A percentile compares a stretch with the other conserved stretches of the same genome.
phyloP scores from a whole-genome alignment of 257 asterid genomes.

The Cynanchum wilfordii region DNA sequence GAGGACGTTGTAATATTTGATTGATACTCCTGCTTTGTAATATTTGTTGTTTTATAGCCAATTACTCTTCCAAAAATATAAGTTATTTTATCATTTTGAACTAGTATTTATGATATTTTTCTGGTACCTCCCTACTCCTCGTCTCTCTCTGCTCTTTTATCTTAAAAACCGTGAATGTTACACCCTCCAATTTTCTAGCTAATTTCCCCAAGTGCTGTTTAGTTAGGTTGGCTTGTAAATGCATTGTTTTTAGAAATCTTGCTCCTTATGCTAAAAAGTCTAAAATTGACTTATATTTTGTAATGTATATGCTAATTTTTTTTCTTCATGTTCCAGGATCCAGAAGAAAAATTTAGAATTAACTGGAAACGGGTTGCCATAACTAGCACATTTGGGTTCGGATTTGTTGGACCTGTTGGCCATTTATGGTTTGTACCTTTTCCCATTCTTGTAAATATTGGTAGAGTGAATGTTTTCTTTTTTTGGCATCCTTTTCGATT shows the following conservation, averaged over 20 bases:
- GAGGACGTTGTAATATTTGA: not conserved
- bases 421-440: conserved; percentile 70
- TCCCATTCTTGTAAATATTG: not conserved
- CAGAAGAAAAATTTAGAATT: conserved; percentile 52
- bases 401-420: conserved; percentile 93
- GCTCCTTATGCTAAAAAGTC: not conserved
- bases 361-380: conserved; percentile 86
- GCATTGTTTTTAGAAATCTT: not conserved
- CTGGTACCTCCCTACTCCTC: not conserved
- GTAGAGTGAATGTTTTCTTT: not conserved
- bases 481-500: not conserved
- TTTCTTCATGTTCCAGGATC: conserved; percentile 36
- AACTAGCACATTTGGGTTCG: conserved; percentile 78
- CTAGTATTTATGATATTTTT: not conserved
- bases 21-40: not conserved
- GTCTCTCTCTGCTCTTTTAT: not conserved
- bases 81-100: no score
- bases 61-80: no score
- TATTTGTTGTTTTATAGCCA: no score
- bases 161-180: not conserved
- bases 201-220: no score
- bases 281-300: not conserved
- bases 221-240: not conserved
- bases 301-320: not conserved
- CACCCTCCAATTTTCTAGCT: not conserved